Evolutionary conservation across 2,329 filamentous ascomycete genomes (phyloP), one percentile per base, ranked within the genome.

Genomic region (Delphinella strobiligena): DNA sequence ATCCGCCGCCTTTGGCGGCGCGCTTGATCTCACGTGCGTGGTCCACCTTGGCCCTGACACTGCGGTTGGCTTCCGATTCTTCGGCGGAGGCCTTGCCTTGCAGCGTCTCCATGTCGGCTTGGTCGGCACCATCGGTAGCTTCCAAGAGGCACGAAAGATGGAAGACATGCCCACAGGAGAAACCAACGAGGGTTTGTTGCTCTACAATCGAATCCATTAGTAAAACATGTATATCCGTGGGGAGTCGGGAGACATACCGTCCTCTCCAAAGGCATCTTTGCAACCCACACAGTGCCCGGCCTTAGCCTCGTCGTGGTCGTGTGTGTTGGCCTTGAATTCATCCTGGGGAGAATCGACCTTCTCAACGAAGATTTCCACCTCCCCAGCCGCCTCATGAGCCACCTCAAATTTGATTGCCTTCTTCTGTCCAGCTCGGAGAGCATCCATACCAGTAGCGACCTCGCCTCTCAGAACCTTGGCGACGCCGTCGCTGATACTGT

Each of bases 361-460:
- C 37, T 45, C 45, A 7, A 54, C 54, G 12, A 53, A 48, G 14
- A 62, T 45, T 27, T 58, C 53, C 4, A 61, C 43, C 31, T 60
- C 54, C 5, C 50, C 53, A 17, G 53, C 53, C 12, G 47, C 46
- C 38, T 70, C 66, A 8, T 69, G 55, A 2, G 71, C 59, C 5
- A 94, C 75, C 49, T 93, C 82, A 50, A 96, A 96, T 53, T 88
- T 93, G 55, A 98, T 84, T 0, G 82, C 91, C 48, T 78, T 82
- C 37, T 80, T 78, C 56, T 93, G 84, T 0, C 89, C 87, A 11
- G 69, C 75, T 1, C 89, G 76, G 15, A 96, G 67, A 3, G 77
- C 78, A 37, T 80, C 80, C 73, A 96, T 93, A 1, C 83, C 86
- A 4, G 74, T 71, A 1, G 81, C 80, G 1, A 98, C 89, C 61